A percentile compares a stretch with the other conserved stretches of the same genome.
These are phyloP conservation scores for Heracleum sosnowskyi DNA, from an alignment of 129 eudicot genomes.

Conservation along the genomic window DNA sequence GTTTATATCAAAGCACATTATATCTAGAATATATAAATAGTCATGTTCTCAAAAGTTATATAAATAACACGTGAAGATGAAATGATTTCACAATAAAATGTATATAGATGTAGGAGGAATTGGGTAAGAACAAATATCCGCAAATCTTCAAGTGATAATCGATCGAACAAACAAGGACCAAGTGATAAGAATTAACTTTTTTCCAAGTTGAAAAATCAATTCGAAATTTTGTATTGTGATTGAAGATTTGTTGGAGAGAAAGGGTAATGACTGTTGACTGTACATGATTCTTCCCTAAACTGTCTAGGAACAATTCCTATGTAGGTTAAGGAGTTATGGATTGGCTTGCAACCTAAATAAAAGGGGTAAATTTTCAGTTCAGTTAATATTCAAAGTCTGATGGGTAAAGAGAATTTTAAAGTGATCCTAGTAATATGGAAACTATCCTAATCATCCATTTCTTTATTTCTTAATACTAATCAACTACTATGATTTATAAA, in stretches of 20 bases:
- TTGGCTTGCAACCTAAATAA: background rate
- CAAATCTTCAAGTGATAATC: background rate
- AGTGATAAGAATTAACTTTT: background rate
- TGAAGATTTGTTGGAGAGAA: background rate
- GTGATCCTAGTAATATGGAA: background rate
- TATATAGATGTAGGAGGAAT: background rate
- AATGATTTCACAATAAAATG: background rate
- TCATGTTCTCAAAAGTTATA: background rate
- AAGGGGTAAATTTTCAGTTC: background rate
- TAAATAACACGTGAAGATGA: background rate
- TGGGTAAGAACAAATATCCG: background rate
- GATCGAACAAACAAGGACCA: background rate
- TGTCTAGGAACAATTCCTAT: background rate
- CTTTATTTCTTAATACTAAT: background rate
- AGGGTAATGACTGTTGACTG: background rate
- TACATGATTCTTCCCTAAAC: background rate
- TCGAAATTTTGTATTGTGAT: background rate
- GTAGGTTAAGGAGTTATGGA: background rate
- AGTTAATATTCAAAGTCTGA: background rate
- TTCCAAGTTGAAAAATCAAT: background rate
- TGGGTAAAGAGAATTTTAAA: background rate
- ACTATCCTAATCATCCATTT: background rate
- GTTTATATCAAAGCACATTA: background rate
- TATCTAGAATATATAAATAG: background rate
- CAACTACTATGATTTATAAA: background rate